phyloP scores from a whole-genome alignment of 2,329 filamentous ascomycete genomes.

The Sporothrix variecibatus region DNA sequence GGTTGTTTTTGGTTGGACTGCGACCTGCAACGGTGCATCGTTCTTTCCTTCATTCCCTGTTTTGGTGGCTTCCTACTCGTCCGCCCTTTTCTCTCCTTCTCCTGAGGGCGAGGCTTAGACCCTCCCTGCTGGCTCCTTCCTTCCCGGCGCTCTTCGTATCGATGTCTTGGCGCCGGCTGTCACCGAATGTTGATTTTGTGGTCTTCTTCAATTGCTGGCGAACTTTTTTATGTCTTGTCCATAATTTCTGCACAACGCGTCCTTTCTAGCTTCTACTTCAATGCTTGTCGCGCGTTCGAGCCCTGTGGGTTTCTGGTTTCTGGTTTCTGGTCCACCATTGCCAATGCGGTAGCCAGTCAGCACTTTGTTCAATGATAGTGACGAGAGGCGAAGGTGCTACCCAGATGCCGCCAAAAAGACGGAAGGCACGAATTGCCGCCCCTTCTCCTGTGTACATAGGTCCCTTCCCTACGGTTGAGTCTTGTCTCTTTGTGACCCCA shows the following conservation, averaged over 20 bases:
- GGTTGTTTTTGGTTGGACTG: background rate
- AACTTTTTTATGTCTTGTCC: background rate
- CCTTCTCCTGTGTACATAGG: no score
- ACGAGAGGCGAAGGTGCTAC: background rate
- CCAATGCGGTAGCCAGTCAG: background rate
- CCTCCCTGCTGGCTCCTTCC: conserved; percentile 18
- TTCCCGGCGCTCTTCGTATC: conserved; percentile 18
- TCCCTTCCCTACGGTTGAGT: background rate
- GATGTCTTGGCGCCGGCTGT: conserved; percentile 19
- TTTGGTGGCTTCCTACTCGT: background rate
- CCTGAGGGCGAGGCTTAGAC: conserved; percentile 21
- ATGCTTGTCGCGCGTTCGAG: background rate
- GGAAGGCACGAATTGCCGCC: conserved; percentile 9
- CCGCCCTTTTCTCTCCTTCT: background rate
- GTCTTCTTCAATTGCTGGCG: background rate
- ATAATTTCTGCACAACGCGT: background rate
- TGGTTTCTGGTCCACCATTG: background rate
- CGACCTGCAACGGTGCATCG: conserved; percentile 10
- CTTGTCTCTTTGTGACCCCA: background rate
- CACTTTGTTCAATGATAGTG: conserved; percentile 8
- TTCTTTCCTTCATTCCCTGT: background rate
- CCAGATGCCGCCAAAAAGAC: background rate
- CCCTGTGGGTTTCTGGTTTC: background rate
- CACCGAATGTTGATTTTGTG: conserved; percentile 3
- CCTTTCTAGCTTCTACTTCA: background rate